Percentiles rank a stretch among this genome's conserved stretches.
phyloP scores from a whole-genome alignment of 2,329 filamentous ascomycete species.

The Colletotrichum noveboracense region DNA sequence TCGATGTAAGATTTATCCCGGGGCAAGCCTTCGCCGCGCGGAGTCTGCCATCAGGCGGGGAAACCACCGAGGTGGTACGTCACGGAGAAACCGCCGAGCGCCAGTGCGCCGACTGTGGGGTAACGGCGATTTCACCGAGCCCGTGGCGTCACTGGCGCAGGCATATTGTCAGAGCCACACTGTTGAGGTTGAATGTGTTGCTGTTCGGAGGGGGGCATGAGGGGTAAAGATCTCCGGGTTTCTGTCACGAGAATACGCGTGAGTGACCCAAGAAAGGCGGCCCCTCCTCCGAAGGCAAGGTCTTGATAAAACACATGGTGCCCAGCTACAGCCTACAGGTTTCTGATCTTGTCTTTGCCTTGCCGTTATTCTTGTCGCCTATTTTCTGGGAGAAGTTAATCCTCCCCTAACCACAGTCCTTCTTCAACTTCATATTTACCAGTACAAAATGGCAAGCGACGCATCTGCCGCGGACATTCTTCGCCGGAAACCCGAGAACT shows the following conservation, averaged over 20 bases:
- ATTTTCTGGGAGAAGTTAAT: background rate
- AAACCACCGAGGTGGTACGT: background rate
- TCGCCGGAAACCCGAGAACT: conserved; percentile 48
- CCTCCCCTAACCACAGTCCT: background rate
- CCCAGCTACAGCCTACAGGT: background rate
- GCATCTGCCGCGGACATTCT: background rate
- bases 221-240: background rate
- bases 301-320: background rate
- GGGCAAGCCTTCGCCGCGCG: background rate
- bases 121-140: background rate
- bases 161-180: background rate
- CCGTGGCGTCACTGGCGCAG: background rate
- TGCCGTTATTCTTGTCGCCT: background rate
- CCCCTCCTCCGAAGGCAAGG: background rate
- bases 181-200: background rate
- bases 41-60: background rate
- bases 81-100: background rate
- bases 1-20: background rate
- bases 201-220: background rate
- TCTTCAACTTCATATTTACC: background rate
- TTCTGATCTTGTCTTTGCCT: background rate
- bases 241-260: background rate
- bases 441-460: background rate
- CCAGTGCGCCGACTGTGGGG: background rate
- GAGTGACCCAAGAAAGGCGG: background rate